These are phyloP conservation scores for Cicer chorassanicum DNA, from an alignment of 306 rosid genomes.

Conservation along the genomic window DNA sequence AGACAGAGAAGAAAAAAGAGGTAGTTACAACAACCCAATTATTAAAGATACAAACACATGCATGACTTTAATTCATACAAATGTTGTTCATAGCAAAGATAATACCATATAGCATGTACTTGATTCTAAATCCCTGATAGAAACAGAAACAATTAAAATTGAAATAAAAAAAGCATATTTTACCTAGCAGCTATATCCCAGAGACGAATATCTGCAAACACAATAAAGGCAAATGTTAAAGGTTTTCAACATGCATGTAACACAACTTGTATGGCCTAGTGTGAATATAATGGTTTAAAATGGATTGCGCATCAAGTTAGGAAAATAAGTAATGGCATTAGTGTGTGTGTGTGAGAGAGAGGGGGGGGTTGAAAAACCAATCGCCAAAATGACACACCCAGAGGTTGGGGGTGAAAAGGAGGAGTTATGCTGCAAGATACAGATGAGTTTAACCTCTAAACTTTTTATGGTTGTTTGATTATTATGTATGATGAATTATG, in stretches of 20 bases:
- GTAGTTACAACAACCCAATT: neutral
- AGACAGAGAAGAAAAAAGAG: slow-evolving; percentile 10
- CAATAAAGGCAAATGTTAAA: slow-evolving; percentile 22
- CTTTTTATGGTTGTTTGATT: neutral
- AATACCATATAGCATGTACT: slow-evolving; percentile 4
- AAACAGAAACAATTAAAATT: slow-evolving; percentile 11
- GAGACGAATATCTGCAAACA: slow-evolving; percentile 82
- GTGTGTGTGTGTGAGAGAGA: neutral
- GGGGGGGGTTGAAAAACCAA: neutral
- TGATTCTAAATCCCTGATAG: slow-evolving; percentile 7
- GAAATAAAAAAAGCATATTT: neutral
- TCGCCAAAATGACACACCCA: neutral
- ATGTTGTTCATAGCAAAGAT: slow-evolving; percentile 11
- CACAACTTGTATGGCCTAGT: neutral
- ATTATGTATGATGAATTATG: neutral
- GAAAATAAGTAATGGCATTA: neutral
- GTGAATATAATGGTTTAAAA: slow-evolving; percentile 7
- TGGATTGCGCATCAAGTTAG: neutral
- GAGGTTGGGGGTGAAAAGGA: neutral
- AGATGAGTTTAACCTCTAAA: slow-evolving; percentile 2
- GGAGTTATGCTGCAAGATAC: neutral
- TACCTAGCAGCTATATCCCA: slow-evolving; percentile 95
- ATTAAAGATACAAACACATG: slow-evolving; percentile 10
- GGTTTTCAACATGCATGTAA: neutral
- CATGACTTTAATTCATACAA: neutral